Percentiles rank a stretch among this genome's conserved stretches.
These are phyloP conservation scores for Hirschioporus abietinus DNA, from an alignment of 768 basidiomycete genomes.

Conservation along the genomic window DNA sequence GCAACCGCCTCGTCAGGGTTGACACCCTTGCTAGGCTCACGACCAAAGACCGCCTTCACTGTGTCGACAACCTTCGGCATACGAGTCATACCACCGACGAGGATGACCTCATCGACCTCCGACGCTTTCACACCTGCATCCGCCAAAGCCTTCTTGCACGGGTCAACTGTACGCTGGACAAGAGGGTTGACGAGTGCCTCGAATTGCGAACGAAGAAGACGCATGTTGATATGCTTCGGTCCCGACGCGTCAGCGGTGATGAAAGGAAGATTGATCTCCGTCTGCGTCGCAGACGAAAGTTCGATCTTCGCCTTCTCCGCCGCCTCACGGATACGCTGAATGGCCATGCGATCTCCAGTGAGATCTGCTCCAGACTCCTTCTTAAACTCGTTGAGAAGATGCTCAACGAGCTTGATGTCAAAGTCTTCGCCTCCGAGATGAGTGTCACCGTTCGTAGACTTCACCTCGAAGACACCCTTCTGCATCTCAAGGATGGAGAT, in stretches of 20 bases:
- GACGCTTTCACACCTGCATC: slow-evolving; percentile 92
- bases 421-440: slow-evolving; percentile 98
- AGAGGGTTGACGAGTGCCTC: slow-evolving; percentile 80
- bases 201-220: slow-evolving; percentile 84
- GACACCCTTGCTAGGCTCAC: slow-evolving; percentile 97
- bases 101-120: slow-evolving; percentile 94
- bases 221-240: slow-evolving; percentile 95
- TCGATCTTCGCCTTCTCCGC: slow-evolving; percentile 99
- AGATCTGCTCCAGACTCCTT: slow-evolving; percentile 84
- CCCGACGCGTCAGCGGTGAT: slow-evolving; percentile 94
- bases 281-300: slow-evolving; percentile 89
- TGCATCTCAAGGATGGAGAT: slow-evolving; percentile 99
- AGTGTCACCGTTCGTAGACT: slow-evolving; percentile 99
- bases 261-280: slow-evolving; percentile 97
- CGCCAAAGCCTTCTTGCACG: slow-evolving; percentile 93
- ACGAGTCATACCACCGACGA: slow-evolving; percentile 98
- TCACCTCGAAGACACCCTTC: slow-evolving; percentile 99
- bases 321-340: slow-evolving; percentile 98
- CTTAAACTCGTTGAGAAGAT: slow-evolving; percentile 90
- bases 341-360: slow-evolving; percentile 85
- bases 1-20: slow-evolving; percentile 99
- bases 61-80: slow-evolving; percentile 96
- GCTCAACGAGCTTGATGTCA: slow-evolving; percentile 82
- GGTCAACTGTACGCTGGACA: slow-evolving; percentile 86
- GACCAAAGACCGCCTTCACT: slow-evolving; percentile 90